Evolutionary conservation across 2,329 filamentous ascomycete species (phyloP).

Genomic region (Hortaea sp.): DNA sequence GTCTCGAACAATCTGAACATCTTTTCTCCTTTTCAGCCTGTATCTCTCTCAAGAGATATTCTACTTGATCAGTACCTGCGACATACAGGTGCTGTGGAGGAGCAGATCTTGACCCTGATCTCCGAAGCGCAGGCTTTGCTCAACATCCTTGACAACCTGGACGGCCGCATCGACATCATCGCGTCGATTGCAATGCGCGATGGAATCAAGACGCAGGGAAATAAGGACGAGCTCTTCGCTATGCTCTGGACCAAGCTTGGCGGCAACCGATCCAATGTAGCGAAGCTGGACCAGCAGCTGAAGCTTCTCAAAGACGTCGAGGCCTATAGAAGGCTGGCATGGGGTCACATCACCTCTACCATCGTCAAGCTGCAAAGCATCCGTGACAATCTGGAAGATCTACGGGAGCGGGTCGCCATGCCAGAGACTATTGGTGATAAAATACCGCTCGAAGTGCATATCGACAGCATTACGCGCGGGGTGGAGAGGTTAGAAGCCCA

Average conservation of each 20-base stretch:
- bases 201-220: slow-evolving; percentile 46
- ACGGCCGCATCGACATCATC: slow-evolving; percentile 60
- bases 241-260: slow-evolving; percentile 67
- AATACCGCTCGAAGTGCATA: slow-evolving; percentile 61
- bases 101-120: slow-evolving; percentile 59
- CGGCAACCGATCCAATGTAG: slow-evolving; percentile 52
- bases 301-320: slow-evolving; percentile 56
- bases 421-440: slow-evolving; percentile 49
- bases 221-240: slow-evolving; percentile 57
- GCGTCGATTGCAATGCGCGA: slow-evolving; percentile 58
- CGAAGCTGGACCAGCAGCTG: slow-evolving; percentile 54
- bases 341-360: slow-evolving; percentile 57
- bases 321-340: slow-evolving; percentile 54
- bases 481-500: slow-evolving; percentile 61
- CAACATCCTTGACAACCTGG: slow-evolving; percentile 54
- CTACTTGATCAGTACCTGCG: slow-evolving; percentile 66
- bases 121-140: slow-evolving; percentile 60
- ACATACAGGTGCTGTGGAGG: slow-evolving; percentile 60
- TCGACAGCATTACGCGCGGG: slow-evolving; percentile 62
- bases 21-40: slow-evolving; percentile 51
- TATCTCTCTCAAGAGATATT: slow-evolving; percentile 49
- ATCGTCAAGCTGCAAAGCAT: slow-evolving; percentile 67
- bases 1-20: slow-evolving; percentile 35
- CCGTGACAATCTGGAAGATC: slow-evolving; percentile 57
- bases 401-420: slow-evolving; percentile 59